Percentiles rank a stretch among this genome's conserved stretches.
These are phyloP conservation scores for Ophiocordyceps camponoti-rufipedis DNA, from an alignment of 2,329 filamentous ascomycete genomes.

Conservation along the genomic window DNA sequence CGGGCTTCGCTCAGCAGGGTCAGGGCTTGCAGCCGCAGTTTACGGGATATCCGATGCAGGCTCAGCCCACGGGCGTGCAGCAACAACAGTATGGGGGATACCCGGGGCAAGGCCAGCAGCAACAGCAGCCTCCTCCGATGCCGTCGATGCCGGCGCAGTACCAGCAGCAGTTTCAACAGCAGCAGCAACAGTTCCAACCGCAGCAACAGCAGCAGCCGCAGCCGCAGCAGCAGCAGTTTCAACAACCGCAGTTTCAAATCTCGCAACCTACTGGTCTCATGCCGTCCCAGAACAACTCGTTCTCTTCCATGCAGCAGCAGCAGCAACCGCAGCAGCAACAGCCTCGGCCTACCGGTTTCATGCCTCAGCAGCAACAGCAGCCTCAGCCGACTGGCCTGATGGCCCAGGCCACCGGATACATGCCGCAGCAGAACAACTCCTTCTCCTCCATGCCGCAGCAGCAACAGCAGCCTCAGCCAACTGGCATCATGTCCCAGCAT, in stretches of 20 bases:
- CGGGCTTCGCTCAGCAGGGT: conserved; percentile 33
- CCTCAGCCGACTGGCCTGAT: neutral
- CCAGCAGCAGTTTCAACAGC: conserved; percentile 28
- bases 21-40: conserved; percentile 33
- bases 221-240: conserved; percentile 29
- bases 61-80: conserved; percentile 15
- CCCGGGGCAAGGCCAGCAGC: conserved; percentile 26
- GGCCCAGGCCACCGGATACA: neutral
- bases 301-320: conserved; percentile 8
- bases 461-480: neutral
- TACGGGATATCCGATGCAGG: conserved; percentile 40
- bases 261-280: conserved; percentile 18
- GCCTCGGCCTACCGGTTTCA: neutral
- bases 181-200: no score
- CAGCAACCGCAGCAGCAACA: neutral
- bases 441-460: neutral
- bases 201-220: conserved; percentile 26
- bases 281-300: conserved; percentile 19
- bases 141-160: conserved; percentile 32
- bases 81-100: no score
- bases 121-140: conserved; percentile 40
- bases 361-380: neutral
- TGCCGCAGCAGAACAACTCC: neutral
- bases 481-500: conserved; percentile 3
- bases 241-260: conserved; percentile 39